Evolutionary conservation across 148 eudicot genomes (phyloP).

Genomic region (Chenopodium berlandieri): DNA sequence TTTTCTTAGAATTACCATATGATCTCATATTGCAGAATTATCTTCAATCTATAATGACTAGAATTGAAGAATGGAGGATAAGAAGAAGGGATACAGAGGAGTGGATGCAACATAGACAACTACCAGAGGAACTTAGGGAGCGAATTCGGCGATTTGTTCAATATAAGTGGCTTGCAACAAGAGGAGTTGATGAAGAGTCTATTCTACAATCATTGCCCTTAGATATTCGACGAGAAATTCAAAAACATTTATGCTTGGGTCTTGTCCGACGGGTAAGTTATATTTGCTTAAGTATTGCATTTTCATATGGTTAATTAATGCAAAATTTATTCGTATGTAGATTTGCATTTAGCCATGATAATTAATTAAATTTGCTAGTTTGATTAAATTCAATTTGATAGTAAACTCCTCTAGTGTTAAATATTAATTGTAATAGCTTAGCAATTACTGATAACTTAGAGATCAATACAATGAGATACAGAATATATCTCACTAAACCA

Average conservation of each 20-base stretch:
- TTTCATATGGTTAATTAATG: neutral
- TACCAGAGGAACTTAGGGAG: conserved; percentile 77
- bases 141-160: conserved; percentile 87
- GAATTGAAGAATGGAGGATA: conserved; percentile 89
- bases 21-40: conserved; percentile 43
- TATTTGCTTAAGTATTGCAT: neutral
- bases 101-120: conserved; percentile 90
- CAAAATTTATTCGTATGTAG: no score
- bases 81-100: conserved; percentile 80
- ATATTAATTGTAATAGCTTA: no score
- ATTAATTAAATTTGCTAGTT: no score
- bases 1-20: neutral
- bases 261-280: conserved; percentile 84
- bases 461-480: no score
- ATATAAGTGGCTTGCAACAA: conserved; percentile 86
- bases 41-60: conserved; percentile 66
- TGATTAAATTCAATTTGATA: no score
- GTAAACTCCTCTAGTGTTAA: no score
- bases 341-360: no score
- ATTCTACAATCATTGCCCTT: conserved; percentile 63
- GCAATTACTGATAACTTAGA: no score
- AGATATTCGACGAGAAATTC: conserved; percentile 78
- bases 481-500: no score
- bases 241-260: conserved; percentile 84
- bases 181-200: conserved; percentile 94